Evolutionary conservation across 768 basidiomycete genomes (phyloP).

Genomic region (Agrocybe praecox): DNA sequence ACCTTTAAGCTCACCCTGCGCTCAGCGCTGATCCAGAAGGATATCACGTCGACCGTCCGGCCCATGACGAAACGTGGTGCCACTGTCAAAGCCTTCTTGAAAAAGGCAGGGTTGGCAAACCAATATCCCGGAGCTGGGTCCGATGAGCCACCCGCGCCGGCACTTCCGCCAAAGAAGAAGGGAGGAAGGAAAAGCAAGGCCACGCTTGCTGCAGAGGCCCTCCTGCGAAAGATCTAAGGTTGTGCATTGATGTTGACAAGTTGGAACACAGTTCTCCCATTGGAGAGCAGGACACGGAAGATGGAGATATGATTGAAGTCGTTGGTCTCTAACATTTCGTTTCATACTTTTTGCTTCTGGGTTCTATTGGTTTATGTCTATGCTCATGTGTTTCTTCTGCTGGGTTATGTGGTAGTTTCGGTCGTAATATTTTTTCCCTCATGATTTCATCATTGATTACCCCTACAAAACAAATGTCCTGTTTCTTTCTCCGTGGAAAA

Average conservation of each 20-base stretch:
- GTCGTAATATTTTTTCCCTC: neutral
- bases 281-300: conserved; percentile 70
- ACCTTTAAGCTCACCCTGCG: conserved; percentile 71
- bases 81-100: conserved; percentile 76
- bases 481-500: neutral
- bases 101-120: conserved; percentile 60
- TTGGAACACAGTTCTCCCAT: conserved; percentile 63
- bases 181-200: conserved; percentile 30
- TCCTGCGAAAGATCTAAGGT: conserved; percentile 42
- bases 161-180: conserved; percentile 11
- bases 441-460: neutral
- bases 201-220: conserved; percentile 23
- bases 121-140: conserved; percentile 44
- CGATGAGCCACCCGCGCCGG: conserved; percentile 16
- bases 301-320: conserved; percentile 80
- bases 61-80: conserved; percentile 76
- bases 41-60: conserved; percentile 68
- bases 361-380: neutral
- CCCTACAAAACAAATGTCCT: too few relatives aligned
- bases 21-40: conserved; percentile 50
- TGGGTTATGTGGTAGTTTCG: neutral
- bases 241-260: conserved; percentile 74
- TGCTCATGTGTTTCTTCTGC: neutral
- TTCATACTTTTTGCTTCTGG: neutral
- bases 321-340: conserved; percentile 48